phyloP scores from a whole-genome alignment of 176 grass and related monocot genomes.

The Typha latifolia region DNA sequence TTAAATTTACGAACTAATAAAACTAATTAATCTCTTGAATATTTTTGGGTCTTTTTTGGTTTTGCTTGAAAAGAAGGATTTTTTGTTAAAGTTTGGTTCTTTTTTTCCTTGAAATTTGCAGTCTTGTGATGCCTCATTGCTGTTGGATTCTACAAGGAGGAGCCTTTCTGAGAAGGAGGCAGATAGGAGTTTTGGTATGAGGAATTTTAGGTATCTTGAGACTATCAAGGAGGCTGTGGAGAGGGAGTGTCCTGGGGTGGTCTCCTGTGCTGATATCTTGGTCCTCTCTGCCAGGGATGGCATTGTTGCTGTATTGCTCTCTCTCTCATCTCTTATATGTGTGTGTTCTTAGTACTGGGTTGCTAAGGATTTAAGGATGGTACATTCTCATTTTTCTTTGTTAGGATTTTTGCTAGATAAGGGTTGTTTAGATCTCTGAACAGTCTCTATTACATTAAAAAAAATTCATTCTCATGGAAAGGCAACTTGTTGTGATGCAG shows the following conservation, averaged over 20 bases:
- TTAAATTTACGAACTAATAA: neutral
- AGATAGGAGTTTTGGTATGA: slow-evolving; percentile 33
- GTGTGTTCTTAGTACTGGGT: too few relatives aligned
- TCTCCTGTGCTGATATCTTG: slow-evolving; percentile 38
- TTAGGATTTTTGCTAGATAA: too few relatives aligned
- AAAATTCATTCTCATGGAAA: too few relatives aligned
- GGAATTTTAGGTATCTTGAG: slow-evolving; percentile 34
- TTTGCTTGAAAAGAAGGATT: neutral
- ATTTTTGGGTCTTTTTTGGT: neutral
- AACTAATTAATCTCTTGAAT: neutral
- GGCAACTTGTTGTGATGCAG: too few relatives aligned
- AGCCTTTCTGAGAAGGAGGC: slow-evolving; percentile 33
- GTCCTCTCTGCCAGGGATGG: slow-evolving; percentile 29
- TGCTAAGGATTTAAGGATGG: too few relatives aligned
- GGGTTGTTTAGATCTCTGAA: too few relatives aligned
- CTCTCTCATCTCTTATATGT: neutral
- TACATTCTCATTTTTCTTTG: too few relatives aligned
- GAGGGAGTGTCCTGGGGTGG: slow-evolving; percentile 35
- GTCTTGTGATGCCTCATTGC: slow-evolving; percentile 36
- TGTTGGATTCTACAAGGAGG: slow-evolving; percentile 35
- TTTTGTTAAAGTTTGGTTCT: neutral
- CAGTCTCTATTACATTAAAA: too few relatives aligned
- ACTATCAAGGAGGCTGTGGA: slow-evolving; percentile 41
- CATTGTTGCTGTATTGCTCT: slow-evolving; percentile 13
- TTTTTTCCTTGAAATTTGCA: slow-evolving; percentile 3